Evolutionary conservation across 768 basidiomycete species (phyloP), one percentile per base, ranked within the genome.

Genomic region (Tricholoma terreum): DNA sequence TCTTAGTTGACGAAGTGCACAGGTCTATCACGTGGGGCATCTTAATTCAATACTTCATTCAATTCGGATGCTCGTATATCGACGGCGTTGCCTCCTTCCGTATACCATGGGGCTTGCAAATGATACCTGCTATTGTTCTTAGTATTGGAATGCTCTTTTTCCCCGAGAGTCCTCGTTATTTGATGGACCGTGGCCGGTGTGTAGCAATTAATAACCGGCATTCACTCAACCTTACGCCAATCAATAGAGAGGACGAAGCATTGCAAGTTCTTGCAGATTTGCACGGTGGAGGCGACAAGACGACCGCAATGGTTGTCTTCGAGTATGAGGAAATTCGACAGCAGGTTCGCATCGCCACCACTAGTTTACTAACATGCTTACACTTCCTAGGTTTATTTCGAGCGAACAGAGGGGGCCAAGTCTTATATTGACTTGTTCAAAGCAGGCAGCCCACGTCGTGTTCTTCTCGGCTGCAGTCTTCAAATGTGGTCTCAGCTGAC

Each of bases 401-500:
- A 91, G 66, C 80, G 81, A 17, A 82, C 73, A 0, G 81, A 89
- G 69, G 89, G 88, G 15, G 85, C 87, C 24, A 89, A 89, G 64
- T 85, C 84, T 0, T 86, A 82, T 64, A 60, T 78, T 11, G 88
- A 92, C 68, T 73, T 91, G 17, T 61, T 90, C 56, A 86, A 83
- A 62, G 79, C 80, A 7, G 83, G 84, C 34, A 83, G 88, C 60
- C 74, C 86, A 51, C 83, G 89, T 53, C 86, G 90, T 64, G 87
- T 90, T 27, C 72, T 80, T 57, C 79, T 92, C 22, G 90, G 89
- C 35, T 77, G 79, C 58, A 77, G 78, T n/a, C 73, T 90, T 36
- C 90, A 92, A 69, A 87, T 87, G 82, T 91, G 89, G 90, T 84
- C 83, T 58, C 90, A 91, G 65, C 74, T 90, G 17, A 79, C 78